A percentile compares a stretch with the other conserved stretches of the same genome.
Evolutionary conservation across 1,284 basidiomycete species (phyloP).

Genomic region (Dichomitus squalens): DNA sequence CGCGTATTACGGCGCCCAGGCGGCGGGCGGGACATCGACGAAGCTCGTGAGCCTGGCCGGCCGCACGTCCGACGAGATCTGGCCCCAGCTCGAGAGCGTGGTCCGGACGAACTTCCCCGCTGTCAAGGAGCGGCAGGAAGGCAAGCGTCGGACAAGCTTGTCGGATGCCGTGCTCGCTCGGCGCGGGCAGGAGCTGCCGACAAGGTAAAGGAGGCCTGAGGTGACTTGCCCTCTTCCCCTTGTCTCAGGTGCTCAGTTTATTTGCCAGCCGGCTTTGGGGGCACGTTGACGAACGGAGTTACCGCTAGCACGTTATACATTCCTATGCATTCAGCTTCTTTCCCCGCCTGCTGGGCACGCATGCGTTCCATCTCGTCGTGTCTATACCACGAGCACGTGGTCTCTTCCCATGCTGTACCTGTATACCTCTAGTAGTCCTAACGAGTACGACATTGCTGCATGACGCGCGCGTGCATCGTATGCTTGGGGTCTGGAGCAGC

Average conservation of each 20-base stretch:
- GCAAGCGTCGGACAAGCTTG: conserved; percentile 49
- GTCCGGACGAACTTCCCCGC: conserved; percentile 60
- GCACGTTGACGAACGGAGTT: neutral
- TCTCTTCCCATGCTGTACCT: conserved; percentile 3
- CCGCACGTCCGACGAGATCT: conserved; percentile 90
- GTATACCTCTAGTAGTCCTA: neutral
- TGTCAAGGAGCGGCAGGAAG: conserved; percentile 53
- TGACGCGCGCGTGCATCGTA: neutral
- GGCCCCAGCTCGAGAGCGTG: conserved; percentile 75
- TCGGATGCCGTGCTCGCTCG: conserved; percentile 44
- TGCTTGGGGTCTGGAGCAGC: neutral
- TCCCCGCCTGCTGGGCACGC: neutral
- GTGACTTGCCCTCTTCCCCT: too few relatives aligned
- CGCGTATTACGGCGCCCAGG: conserved; percentile 63
- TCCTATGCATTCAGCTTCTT: neutral
- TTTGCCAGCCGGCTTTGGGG: neutral
- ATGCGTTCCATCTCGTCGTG: neutral
- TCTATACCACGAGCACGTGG: neutral
- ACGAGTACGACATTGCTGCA: neutral
- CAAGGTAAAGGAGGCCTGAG: conserved; percentile 11
- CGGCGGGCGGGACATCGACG: conserved; percentile 27
- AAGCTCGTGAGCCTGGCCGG: conserved; percentile 80
- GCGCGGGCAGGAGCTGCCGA: conserved; percentile 20
- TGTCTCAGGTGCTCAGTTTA: too few relatives aligned
- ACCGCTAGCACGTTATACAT: neutral